Percentiles rank a stretch among this genome's conserved stretches.
Evolutionary conservation across 768 basidiomycete genomes (phyloP).

Genomic region (Russula abietina): DNA sequence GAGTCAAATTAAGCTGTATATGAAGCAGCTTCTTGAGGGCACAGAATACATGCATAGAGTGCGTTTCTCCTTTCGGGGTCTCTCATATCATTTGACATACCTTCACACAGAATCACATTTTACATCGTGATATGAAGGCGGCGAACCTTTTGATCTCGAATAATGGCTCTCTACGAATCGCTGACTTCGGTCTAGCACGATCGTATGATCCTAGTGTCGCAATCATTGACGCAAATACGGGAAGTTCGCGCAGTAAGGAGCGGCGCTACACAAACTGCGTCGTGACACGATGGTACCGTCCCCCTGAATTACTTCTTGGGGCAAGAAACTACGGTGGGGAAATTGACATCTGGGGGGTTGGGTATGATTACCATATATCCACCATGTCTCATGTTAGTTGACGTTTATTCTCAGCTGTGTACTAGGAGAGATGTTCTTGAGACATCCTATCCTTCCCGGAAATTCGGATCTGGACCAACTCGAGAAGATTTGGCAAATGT

Average conservation of each 20-base stretch:
- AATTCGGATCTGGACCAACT: slow-evolving; percentile 88
- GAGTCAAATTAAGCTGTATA: slow-evolving; percentile 90
- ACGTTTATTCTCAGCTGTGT: slow-evolving; percentile 57
- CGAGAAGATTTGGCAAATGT: slow-evolving; percentile 82
- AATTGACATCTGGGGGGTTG: slow-evolving; percentile 97
- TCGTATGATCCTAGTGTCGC: slow-evolving; percentile 55
- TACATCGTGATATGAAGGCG: slow-evolving; percentile 99
- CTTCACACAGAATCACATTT: slow-evolving; percentile 72
- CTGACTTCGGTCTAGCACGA: slow-evolving; percentile 94
- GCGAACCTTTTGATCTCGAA: slow-evolving; percentile 95
- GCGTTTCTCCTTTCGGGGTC: slow-evolving; percentile 30
- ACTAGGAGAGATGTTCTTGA: slow-evolving; percentile 92
- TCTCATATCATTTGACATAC: slow-evolving; percentile 13
- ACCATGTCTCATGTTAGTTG: background rate
- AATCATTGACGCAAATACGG: slow-evolving; percentile 31
- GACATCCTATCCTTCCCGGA: slow-evolving; percentile 82
- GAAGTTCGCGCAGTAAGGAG: slow-evolving; percentile 43
- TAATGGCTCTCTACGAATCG: slow-evolving; percentile 75
- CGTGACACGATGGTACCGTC: slow-evolving; percentile 91
- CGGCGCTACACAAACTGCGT: slow-evolving; percentile 93
- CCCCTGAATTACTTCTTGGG: slow-evolving; percentile 87
- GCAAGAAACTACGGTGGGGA: slow-evolving; percentile 87
- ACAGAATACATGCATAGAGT: slow-evolving; percentile 95
- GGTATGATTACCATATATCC: slow-evolving; percentile 43
- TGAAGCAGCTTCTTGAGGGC: slow-evolving; percentile 94